phyloP scores from a whole-genome alignment of 2,329 filamentous ascomycete genomes.

The Bipolaris victoriae region DNA sequence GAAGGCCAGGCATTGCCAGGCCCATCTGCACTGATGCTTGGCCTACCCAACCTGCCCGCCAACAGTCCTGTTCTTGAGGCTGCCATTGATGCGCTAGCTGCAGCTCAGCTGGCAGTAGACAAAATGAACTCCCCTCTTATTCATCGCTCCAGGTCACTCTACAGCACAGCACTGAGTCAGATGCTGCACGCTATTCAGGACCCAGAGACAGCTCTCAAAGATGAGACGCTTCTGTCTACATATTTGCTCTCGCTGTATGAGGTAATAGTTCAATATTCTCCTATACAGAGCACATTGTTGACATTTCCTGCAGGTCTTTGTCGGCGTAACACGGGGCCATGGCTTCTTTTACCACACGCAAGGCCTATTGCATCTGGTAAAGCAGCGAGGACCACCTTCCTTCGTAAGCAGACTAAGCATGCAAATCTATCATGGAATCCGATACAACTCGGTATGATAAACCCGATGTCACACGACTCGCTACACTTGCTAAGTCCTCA shows the following conservation, averaged over 20 bases:
- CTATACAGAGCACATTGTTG: neutral
- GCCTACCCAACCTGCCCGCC: slow-evolving; percentile 39
- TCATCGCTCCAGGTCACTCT: slow-evolving; percentile 44
- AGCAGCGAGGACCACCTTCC: slow-evolving; percentile 41
- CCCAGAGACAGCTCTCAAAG: slow-evolving; percentile 34
- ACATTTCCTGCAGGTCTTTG: slow-evolving; percentile 37
- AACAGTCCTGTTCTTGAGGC: slow-evolving; percentile 40
- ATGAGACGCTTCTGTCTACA: slow-evolving; percentile 45
- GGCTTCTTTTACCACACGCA: slow-evolving; percentile 49
- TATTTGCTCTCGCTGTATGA: slow-evolving; percentile 46
- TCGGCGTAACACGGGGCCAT: slow-evolving; percentile 41
- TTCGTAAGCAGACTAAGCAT: slow-evolving; percentile 39
- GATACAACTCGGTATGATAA: slow-evolving; percentile 42
- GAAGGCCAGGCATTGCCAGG: slow-evolving; percentile 41
- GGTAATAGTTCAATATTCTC: slow-evolving; percentile 16
- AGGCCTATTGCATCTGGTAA: slow-evolving; percentile 42
- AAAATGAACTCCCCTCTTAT: slow-evolving; percentile 39
- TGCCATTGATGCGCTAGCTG: slow-evolving; percentile 43
- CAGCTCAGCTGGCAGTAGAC: slow-evolving; percentile 43
- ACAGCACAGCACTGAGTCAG: slow-evolving; percentile 42
- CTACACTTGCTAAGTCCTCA: slow-evolving; percentile 12
- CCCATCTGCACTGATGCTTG: slow-evolving; percentile 45
- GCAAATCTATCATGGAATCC: slow-evolving; percentile 44
- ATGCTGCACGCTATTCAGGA: slow-evolving; percentile 41
- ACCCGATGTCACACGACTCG: neutral